Base-by-base conservation (phyloP, 2,329 filamentous ascomycete genomes). In the Arthrobotrys megalospora region DNA sequence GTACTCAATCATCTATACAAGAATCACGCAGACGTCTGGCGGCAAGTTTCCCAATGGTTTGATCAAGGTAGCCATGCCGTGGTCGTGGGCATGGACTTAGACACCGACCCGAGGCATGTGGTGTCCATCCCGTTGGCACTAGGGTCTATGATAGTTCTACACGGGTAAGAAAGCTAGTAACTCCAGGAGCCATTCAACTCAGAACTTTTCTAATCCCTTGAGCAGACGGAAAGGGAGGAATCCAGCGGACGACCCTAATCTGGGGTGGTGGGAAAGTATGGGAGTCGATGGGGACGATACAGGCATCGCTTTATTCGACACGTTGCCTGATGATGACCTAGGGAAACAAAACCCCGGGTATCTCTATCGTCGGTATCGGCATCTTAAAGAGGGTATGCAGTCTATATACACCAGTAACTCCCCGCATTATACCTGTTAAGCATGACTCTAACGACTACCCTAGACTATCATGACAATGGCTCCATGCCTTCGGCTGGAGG, bases 221-320 rank as follows among this genome's bases (percentile, higher is more conserved):
- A 10, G 5, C 12, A 77, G 72, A 2, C 32, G 28, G n/a, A 71
- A 71, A 62, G 24, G 28, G 12, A 66, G 43, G 3, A 21, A 62
- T 14, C 73, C 73, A 8, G 65, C 60, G 12, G 73, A 77, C 24
- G 66, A 77, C 24, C 66, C 73, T 7, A 66, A 71, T 6, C 8
- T 50, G 8, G 36, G 47, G 10, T 77, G 66, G 66, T 77, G 73
- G 73, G 34, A 32, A 10, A 55, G 45, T 28, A 28, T 38, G 52
- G 34, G 16, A 6, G 60, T 34, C 8, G 43, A 48, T n/a, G 60
- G 55, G 3, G 52, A 38, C 19, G 34, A 14, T 11, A 24, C 55
- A 5, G 55, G 55, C 1, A 6, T 55, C 0, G 66, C 67, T 4
- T 14, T 36, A 16, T 47, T 77, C 5, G 32, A 24, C 0, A 4